phyloP scores from a whole-genome alignment of 352 stramenopile genomes.

The Blastocystis sp. region DNA sequence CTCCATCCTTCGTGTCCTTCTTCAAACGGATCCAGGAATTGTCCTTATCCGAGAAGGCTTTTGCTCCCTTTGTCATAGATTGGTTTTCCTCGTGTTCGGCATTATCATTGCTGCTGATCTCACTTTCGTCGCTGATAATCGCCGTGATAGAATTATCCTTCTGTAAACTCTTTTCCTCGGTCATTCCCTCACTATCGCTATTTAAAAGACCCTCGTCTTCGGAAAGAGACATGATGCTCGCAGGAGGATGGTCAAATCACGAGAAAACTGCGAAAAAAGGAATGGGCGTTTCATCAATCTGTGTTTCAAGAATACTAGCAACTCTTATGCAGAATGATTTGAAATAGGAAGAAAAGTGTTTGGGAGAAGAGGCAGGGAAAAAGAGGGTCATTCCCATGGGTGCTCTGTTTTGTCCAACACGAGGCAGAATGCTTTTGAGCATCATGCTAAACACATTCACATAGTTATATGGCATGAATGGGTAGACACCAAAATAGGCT shows the following conservation, averaged over 20 bases:
- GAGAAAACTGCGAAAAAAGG: not conserved
- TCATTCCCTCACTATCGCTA: constrained; percentile 37
- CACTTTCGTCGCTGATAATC: constrained; percentile 57
- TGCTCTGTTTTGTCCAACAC: too few species aligned
- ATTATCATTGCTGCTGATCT: not conserved
- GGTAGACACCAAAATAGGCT: too few species aligned
- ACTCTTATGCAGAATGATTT: not conserved
- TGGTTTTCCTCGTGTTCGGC: not conserved
- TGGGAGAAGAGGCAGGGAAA: not conserved
- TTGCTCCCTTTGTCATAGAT: not conserved
- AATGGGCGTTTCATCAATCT: not conserved
- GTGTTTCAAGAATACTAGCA: too few species aligned
- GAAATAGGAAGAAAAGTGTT: constrained; percentile 7
- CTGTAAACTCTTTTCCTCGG: not conserved
- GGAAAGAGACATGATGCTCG: constrained; percentile 13
- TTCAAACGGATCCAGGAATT: constrained; percentile 59
- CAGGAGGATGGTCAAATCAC: not conserved
- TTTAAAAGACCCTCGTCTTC: constrained; percentile 62
- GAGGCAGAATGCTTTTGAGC: too few species aligned
- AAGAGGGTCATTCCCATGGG: too few species aligned
- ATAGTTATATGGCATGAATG: too few species aligned
- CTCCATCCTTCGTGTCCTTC: not conserved
- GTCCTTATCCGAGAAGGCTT: constrained; percentile 66
- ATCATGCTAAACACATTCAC: too few species aligned
- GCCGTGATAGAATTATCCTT: constrained; percentile 33